phyloP scores from a whole-genome alignment of 1,284 basidiomycete species.

The Apiotrichum laibachii region DNA sequence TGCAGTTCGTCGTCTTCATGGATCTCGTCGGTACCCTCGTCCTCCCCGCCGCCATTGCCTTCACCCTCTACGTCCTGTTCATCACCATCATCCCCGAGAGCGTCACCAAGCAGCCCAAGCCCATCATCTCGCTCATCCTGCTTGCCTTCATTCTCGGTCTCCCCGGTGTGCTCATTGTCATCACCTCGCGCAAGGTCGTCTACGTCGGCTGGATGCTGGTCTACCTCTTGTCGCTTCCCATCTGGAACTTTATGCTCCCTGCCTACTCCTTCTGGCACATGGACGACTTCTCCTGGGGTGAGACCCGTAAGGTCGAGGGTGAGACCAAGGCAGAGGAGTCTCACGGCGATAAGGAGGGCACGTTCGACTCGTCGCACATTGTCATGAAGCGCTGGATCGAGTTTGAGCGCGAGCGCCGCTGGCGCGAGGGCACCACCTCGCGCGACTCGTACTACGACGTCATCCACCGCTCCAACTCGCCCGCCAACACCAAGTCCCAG shows the following conservation, averaged over 20 bases:
- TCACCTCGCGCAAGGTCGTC: constrained; percentile 88
- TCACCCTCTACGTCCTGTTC: constrained; percentile 91
- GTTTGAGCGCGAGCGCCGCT: constrained; percentile 92
- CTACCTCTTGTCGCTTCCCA: constrained; percentile 85
- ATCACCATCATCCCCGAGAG: constrained; percentile 72
- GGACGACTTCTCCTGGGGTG: constrained; percentile 99
- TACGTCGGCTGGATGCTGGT: constrained; percentile 97
- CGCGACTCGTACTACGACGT: constrained; percentile 64
- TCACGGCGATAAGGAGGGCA: constrained; percentile 88
- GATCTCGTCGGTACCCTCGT: constrained; percentile 94
- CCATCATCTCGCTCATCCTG: constrained; percentile 91
- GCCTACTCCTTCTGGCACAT: constrained; percentile 98
- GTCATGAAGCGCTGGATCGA: constrained; percentile 99
- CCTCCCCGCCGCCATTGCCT: constrained; percentile 93
- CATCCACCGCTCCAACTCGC: constrained; percentile 44
- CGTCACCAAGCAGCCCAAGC: constrained; percentile 59
- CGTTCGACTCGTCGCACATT: constrained; percentile 93
- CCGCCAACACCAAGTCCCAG: constrained; percentile 25
- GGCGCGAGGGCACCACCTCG: constrained; percentile 80
- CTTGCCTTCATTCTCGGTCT: constrained; percentile 92
- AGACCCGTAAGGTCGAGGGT: constrained; percentile 81
- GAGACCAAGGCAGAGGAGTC: constrained; percentile 60
- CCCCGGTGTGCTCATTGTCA: constrained; percentile 88
- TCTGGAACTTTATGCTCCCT: constrained; percentile 94
- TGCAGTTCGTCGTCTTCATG: constrained; percentile 98